Percentiles rank a stretch among this genome's conserved stretches.
Conservation (phyloP, 108 stramenopile species). For the Skeletonema tropicum region DNA sequence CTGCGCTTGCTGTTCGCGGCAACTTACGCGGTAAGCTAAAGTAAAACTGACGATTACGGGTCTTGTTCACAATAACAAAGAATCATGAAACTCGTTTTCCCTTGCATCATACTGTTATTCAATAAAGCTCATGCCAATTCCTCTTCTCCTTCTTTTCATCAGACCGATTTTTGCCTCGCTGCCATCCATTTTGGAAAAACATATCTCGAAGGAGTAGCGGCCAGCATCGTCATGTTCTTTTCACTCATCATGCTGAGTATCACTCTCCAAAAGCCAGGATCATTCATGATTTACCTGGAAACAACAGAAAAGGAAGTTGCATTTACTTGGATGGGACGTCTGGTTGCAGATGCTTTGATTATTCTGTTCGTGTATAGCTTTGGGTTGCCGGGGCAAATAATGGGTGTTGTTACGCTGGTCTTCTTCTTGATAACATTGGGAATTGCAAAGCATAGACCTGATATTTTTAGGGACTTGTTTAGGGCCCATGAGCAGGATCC, state of each 20-base stretch:
- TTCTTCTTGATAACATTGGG: constrained; percentile 21
- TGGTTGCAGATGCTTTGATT: constrained; percentile 22
- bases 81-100: too few species aligned
- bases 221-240: constrained; percentile 16
- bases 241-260: constrained; percentile 19
- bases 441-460: constrained; percentile 41
- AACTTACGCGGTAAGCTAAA: constrained; percentile 29
- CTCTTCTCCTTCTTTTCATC: neutral
- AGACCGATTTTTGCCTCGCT: neutral
- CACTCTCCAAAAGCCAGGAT: constrained; percentile 37
- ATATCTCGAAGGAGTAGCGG: constrained; percentile 22
- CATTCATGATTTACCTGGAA: constrained; percentile 44
- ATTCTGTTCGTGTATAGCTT: constrained; percentile 20
- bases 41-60: too few species aligned
- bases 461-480: constrained; percentile 47
- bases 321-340: constrained; percentile 31
- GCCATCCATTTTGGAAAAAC: constrained; percentile 16
- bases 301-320: constrained; percentile 31
- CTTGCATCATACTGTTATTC: too few species aligned
- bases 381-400: constrained; percentile 20
- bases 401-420: constrained; percentile 27
- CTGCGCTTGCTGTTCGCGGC: constrained; percentile 35
- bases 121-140: neutral
- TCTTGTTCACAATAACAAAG: too few species aligned
- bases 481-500: constrained; percentile 43